Conservation (phyloP, 1,284 basidiomycete genomes). For the Tylopilus orsonianus region DNA sequence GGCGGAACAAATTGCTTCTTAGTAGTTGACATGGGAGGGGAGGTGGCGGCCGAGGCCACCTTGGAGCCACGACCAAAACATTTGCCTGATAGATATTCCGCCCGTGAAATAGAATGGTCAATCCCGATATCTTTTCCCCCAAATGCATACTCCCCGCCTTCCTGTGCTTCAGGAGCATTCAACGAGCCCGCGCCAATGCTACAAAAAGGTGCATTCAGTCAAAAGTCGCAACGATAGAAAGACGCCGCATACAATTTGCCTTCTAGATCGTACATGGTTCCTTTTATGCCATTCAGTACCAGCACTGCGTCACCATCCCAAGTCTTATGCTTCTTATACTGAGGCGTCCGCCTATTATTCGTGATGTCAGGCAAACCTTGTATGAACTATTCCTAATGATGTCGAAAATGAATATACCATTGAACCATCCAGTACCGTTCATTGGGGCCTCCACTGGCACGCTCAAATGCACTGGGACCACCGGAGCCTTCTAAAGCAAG, state of each 20-base stretch:
- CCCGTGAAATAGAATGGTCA: conserved; percentile 54
- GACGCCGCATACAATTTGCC: conserved; percentile 51
- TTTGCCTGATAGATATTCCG: conserved; percentile 62
- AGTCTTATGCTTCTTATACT: conserved; percentile 87
- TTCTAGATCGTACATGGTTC: conserved; percentile 59
- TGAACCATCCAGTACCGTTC: conserved; percentile 68
- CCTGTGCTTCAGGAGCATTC: conserved; percentile 36
- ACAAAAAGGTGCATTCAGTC: conserved; percentile 10
- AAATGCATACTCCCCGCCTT: conserved; percentile 58
- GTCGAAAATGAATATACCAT: conserved; percentile 44
- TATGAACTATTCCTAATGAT: neutral
- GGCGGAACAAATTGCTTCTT: conserved; percentile 49
- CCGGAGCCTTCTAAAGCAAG: conserved; percentile 29
- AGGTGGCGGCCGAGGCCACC: conserved; percentile 20
- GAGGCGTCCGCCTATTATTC: conserved; percentile 64
- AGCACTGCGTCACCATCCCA: conserved; percentile 87
- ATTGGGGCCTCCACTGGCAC: conserved; percentile 8
- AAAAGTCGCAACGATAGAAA: conserved; percentile 4
- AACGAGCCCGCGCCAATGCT: conserved; percentile 46
- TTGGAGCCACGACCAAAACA: conserved; percentile 52
- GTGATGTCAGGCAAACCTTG: conserved; percentile 7
- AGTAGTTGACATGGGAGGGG: conserved; percentile 16
- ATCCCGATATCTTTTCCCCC: conserved; percentile 71
- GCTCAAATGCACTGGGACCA: conserved; percentile 13
- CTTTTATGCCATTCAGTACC: conserved; percentile 47